phyloP scores from a whole-genome alignment of 2,329 filamentous ascomycete species.

The Colletotrichum zoysiae region DNA sequence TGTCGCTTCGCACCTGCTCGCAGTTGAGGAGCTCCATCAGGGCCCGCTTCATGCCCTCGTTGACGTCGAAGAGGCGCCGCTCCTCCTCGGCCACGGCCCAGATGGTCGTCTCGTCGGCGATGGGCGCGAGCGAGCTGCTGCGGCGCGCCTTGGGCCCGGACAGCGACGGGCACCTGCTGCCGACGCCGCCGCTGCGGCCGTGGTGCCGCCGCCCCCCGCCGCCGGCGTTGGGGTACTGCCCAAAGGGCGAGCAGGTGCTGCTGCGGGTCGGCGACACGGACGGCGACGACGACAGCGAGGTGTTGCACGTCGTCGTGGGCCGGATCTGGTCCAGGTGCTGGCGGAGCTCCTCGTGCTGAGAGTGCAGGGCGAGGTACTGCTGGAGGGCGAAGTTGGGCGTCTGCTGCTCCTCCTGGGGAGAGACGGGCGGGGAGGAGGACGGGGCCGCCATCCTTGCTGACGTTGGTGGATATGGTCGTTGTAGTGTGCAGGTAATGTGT shows the following conservation, averaged over 20 bases:
- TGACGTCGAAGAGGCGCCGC: slow-evolving; percentile 66
- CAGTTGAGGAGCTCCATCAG: slow-evolving; percentile 73
- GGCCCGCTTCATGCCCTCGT: slow-evolving; percentile 72
- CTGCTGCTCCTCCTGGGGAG: slow-evolving; percentile 49
- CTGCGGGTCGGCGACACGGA: slow-evolving; percentile 72
- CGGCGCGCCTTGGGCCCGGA: slow-evolving; percentile 41
- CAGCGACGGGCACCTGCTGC: slow-evolving; percentile 57
- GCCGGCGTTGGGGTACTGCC: slow-evolving; percentile 38
- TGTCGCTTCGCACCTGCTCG: slow-evolving; percentile 64
- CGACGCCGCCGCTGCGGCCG: slow-evolving; percentile 57
- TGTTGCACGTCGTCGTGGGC: slow-evolving; percentile 52
- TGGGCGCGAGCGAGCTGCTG: slow-evolving; percentile 50
- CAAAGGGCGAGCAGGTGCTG: slow-evolving; percentile 59
- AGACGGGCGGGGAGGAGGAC: slow-evolving; percentile 22
- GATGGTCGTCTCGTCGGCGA: slow-evolving; percentile 61
- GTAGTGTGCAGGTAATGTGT: slow-evolving; percentile 41
- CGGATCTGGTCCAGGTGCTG: slow-evolving; percentile 65
- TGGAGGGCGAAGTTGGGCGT: slow-evolving; percentile 64
- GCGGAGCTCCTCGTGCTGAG: slow-evolving; percentile 66
- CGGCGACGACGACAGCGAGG: slow-evolving; percentile 60
- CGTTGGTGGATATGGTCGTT: slow-evolving; percentile 34
- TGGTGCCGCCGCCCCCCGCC: no score
- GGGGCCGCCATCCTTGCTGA: slow-evolving; percentile 35
- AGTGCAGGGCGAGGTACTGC: slow-evolving; percentile 66
- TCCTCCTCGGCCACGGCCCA: slow-evolving; percentile 65